A percentile compares a stretch with the other conserved stretches of the same genome.
These are phyloP conservation scores for Arthrinium puccinioides DNA, from an alignment of 2,329 filamentous ascomycete species.

Conservation along the genomic window DNA sequence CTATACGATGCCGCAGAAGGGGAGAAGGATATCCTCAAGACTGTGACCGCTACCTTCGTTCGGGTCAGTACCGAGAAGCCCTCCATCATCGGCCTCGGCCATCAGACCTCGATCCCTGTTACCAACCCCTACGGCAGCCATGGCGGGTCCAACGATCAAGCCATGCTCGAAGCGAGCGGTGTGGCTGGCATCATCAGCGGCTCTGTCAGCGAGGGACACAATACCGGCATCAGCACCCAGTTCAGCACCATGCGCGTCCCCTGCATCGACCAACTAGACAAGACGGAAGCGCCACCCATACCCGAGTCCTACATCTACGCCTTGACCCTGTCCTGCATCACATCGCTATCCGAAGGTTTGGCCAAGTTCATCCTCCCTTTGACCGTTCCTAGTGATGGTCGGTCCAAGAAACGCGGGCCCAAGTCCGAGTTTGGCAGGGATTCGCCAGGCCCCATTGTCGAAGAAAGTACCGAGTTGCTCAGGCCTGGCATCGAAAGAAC, in stretches of 20 bases:
- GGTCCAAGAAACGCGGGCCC: slow-evolving; percentile 42
- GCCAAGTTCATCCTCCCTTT: slow-evolving; percentile 90
- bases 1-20: slow-evolving; percentile 69
- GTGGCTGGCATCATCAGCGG: slow-evolving; percentile 81
- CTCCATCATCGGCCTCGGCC: slow-evolving; percentile 76
- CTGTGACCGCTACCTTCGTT: slow-evolving; percentile 84
- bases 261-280: slow-evolving; percentile 92
- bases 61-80: slow-evolving; percentile 88
- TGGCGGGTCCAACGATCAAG: slow-evolving; percentile 64
- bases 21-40: slow-evolving; percentile 70
- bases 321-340: slow-evolving; percentile 81
- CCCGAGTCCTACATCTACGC: slow-evolving; percentile 94
- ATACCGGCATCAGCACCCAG: slow-evolving; percentile 76
- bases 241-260: slow-evolving; percentile 86
- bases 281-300: slow-evolving; percentile 71
- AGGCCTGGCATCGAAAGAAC: slow-evolving; percentile 20
- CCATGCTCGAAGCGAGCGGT: slow-evolving; percentile 81
- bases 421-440: slow-evolving; percentile 35
- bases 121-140: slow-evolving; percentile 47
- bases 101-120: slow-evolving; percentile 77
- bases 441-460: slow-evolving; percentile 31
- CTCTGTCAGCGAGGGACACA: slow-evolving; percentile 59
- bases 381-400: slow-evolving; percentile 68
- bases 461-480: slow-evolving; percentile 24
- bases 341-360: slow-evolving; percentile 81